Conservation (phyloP, 2,329 filamentous ascomycete species). For the Cercospora beticola region DNA sequence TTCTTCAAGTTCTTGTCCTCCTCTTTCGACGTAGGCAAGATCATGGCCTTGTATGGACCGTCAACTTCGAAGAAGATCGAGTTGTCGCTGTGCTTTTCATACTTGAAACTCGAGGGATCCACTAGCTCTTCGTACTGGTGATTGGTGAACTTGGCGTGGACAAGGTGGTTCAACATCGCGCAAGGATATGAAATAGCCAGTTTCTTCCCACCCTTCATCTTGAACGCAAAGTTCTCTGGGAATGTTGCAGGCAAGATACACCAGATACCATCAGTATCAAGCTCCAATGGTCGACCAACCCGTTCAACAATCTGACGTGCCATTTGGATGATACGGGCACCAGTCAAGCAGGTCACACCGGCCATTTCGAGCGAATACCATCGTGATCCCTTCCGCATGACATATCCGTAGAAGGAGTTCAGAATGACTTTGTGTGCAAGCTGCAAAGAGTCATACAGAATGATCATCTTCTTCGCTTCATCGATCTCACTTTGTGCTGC, state of each 20-base stretch:
- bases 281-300: slow-evolving; percentile 85
- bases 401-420: slow-evolving; percentile 98
- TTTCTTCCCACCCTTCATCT: slow-evolving; percentile 93
- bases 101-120: slow-evolving; percentile 77
- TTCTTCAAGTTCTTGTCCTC: slow-evolving; percentile 99
- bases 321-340: slow-evolving; percentile 95
- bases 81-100: slow-evolving; percentile 97
- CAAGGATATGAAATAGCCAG: slow-evolving; percentile 95
- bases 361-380: slow-evolving; percentile 99
- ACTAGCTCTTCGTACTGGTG: slow-evolving; percentile 92
- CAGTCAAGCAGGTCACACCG: slow-evolving; percentile 94
- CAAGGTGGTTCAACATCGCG: slow-evolving; percentile 97
- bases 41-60: slow-evolving; percentile 95
- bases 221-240: slow-evolving; percentile 94
- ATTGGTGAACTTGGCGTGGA: slow-evolving; percentile 93
- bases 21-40: slow-evolving; percentile 94
- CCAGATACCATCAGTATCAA: slow-evolving; percentile 99
- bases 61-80: slow-evolving; percentile 99
- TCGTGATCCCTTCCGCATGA: slow-evolving; percentile 97
- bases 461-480: slow-evolving; percentile 97
- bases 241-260: slow-evolving; percentile 97
- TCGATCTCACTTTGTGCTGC: slow-evolving; percentile 77
- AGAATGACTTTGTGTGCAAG: slow-evolving; percentile 98
- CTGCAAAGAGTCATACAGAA: slow-evolving; percentile 92
- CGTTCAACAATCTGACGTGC: slow-evolving; percentile 90